Percentiles rank a stretch among this genome's conserved stretches.
phyloP scores from a whole-genome alignment of 768 basidiomycete species.

The Russula sp. region DNA sequence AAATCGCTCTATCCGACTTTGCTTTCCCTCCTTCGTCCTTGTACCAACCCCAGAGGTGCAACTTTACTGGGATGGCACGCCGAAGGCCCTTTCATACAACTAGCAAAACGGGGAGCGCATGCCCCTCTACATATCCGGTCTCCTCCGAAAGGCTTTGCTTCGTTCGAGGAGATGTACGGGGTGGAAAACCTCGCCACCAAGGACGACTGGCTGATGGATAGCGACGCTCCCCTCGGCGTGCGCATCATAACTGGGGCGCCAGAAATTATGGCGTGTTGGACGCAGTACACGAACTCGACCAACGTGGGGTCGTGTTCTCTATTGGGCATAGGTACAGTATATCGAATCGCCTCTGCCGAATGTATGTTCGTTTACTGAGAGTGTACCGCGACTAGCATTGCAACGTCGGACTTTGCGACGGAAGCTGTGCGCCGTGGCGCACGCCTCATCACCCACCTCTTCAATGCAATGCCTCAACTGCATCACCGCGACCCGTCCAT shows the following conservation, averaged over 20 bases:
- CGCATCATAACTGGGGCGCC: conserved; percentile 86
- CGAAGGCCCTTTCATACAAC: conserved; percentile 85
- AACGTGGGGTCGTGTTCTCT: conserved; percentile 72
- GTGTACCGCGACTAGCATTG: conserved; percentile 48
- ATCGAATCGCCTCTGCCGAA: conserved; percentile 19
- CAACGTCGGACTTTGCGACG: conserved; percentile 69
- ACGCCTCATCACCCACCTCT: conserved; percentile 85
- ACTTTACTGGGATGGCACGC: conserved; percentile 85
- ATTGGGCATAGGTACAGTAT: conserved; percentile 76
- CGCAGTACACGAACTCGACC: conserved; percentile 55
- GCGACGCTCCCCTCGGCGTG: conserved; percentile 48
- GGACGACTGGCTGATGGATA: conserved; percentile 65
- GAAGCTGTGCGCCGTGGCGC: conserved; percentile 70
- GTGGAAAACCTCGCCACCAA: conserved; percentile 55
- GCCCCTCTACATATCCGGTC: conserved; percentile 59
- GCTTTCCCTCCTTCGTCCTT: conserved; percentile 64
- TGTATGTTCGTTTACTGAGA: conserved; percentile 13
- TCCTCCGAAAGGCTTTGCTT: conserved; percentile 59
- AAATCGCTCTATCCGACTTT: conserved; percentile 69
- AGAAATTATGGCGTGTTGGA: conserved; percentile 80
- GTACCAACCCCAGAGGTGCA: conserved; percentile 60
- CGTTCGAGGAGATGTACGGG: conserved; percentile 77
- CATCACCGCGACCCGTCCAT: conserved; percentile 91
- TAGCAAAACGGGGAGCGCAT: conserved; percentile 83
- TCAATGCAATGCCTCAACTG: conserved; percentile 90